phyloP scores from a whole-genome alignment of 202 grass and related monocot species.

The Carex sylvatica region DNA sequence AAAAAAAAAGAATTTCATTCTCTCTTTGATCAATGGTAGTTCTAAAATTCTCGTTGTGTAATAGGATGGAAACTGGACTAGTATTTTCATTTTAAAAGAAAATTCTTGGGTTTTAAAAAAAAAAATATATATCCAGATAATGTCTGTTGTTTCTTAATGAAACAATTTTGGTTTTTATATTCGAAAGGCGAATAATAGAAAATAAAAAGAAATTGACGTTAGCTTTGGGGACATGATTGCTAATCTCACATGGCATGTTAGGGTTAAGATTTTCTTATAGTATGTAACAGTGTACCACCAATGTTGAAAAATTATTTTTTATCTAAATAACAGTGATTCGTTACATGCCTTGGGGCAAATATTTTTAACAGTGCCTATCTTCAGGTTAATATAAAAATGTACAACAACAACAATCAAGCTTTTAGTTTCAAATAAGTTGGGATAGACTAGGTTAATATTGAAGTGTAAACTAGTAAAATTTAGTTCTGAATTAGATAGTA shows the following conservation, averaged over 20 bases:
- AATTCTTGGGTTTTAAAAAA: no score
- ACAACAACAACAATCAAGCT: no score
- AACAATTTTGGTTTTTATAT: neutral
- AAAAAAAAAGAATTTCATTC: no score
- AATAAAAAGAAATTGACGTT: neutral
- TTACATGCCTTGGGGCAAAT: neutral
- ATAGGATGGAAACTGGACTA: neutral
- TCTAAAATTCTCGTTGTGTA: neutral
- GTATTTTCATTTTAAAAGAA: neutral
- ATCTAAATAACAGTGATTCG: neutral
- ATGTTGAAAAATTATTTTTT: no score
- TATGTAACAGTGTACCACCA: neutral
- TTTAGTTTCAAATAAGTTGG: no score
- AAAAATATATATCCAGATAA: neutral
- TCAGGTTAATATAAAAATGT: no score
- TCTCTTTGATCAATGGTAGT: constrained; percentile 9
- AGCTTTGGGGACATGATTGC: neutral
- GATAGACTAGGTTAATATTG: no score
- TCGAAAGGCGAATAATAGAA: neutral
- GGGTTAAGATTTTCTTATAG: neutral
- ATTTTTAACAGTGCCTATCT: neutral
- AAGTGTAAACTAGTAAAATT: neutral
- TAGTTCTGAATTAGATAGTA: neutral
- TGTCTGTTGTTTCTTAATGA: neutral
- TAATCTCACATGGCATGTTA: neutral